Conservation (phyloP, 768 basidiomycete genomes). For the Tubosaeta sp. region DNA sequence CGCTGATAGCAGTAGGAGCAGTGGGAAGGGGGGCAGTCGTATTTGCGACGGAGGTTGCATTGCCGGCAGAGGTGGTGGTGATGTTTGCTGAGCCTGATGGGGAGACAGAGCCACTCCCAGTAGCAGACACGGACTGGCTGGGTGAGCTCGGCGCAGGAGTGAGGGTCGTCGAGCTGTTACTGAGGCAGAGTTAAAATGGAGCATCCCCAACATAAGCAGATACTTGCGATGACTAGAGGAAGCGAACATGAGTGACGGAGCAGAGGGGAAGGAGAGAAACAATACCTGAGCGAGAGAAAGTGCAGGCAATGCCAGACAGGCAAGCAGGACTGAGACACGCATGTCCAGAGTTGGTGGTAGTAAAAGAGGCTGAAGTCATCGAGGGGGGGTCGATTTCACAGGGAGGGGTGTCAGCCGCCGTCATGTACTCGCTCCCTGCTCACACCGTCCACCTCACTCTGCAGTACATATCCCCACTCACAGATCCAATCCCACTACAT, state of each 20-base stretch:
- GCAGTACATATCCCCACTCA: constrained; percentile 52
- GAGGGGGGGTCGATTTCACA: constrained; percentile 8
- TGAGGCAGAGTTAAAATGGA: constrained; percentile 39
- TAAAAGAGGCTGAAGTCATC: constrained; percentile 5
- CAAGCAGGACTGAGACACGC: constrained; percentile 30
- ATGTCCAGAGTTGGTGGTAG: constrained; percentile 12
- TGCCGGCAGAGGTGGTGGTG: constrained; percentile 20
- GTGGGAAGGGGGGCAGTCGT: constrained; percentile 39
- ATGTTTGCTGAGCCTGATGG: constrained; percentile 19
- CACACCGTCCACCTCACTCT: constrained; percentile 46
- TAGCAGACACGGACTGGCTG: constrained; percentile 17
- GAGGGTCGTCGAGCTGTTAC: constrained; percentile 41
- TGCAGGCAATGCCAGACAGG: constrained; percentile 26
- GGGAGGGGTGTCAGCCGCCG: not conserved
- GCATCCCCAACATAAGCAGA: constrained; percentile 20
- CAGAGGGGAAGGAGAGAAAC: not conserved
- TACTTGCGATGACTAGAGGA: constrained; percentile 38
- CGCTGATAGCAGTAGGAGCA: constrained; percentile 51
- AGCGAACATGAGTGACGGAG: constrained; percentile 4
- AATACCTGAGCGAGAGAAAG: constrained; percentile 32
- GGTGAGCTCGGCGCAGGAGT: constrained; percentile 42
- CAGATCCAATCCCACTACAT: constrained; percentile 51
- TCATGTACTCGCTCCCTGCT: constrained; percentile 34
- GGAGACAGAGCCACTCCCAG: constrained; percentile 17
- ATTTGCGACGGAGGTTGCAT: constrained; percentile 29